A percentile compares a stretch with the other conserved stretches of the same genome.
Evolutionary conservation across 177 flowering plant genomes (phyloP).

Genomic region (Telopea speciosissima): DNA sequence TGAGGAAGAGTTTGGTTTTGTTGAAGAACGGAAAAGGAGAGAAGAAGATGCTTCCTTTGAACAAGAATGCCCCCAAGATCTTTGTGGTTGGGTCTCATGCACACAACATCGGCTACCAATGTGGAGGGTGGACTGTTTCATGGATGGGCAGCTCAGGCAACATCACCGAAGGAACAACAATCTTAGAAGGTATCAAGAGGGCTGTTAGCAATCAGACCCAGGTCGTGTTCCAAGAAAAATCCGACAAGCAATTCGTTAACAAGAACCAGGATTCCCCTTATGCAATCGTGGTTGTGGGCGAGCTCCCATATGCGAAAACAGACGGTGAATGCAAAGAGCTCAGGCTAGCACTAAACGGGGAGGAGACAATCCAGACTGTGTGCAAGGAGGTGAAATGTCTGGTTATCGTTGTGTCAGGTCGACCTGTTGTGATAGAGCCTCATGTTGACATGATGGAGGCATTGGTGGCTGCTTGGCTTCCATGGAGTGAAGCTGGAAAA

Average conservation of each 20-base stretch:
- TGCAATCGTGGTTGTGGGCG: conserved; percentile 26
- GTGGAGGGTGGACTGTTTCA: too few relatives aligned
- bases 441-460: conserved; percentile 17
- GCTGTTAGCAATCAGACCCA: conserved; percentile 16
- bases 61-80: too few relatives aligned
- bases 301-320: conserved; percentile 22
- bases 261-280: conserved; percentile 12
- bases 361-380: conserved; percentile 14
- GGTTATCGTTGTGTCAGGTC: conserved; percentile 19
- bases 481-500: conserved; percentile 28
- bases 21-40: too few relatives aligned
- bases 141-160: too few relatives aligned
- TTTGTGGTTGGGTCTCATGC: too few relatives aligned
- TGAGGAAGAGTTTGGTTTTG: too few relatives aligned
- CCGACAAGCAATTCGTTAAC: conserved; percentile 14
- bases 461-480: conserved; percentile 26
- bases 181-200: conserved; percentile 16
- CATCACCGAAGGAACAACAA: too few relatives aligned
- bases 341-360: conserved; percentile 6
- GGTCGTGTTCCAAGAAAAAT: conserved; percentile 18
- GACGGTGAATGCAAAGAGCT: conserved; percentile 17
- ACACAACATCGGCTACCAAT: too few relatives aligned
- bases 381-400: conserved; percentile 17
- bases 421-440: conserved; percentile 23
- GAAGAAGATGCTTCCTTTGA: too few relatives aligned